These are phyloP conservation scores for Sporisorium sorghi DNA, from an alignment of 1,284 basidiomycete genomes.

Conservation along the genomic window DNA sequence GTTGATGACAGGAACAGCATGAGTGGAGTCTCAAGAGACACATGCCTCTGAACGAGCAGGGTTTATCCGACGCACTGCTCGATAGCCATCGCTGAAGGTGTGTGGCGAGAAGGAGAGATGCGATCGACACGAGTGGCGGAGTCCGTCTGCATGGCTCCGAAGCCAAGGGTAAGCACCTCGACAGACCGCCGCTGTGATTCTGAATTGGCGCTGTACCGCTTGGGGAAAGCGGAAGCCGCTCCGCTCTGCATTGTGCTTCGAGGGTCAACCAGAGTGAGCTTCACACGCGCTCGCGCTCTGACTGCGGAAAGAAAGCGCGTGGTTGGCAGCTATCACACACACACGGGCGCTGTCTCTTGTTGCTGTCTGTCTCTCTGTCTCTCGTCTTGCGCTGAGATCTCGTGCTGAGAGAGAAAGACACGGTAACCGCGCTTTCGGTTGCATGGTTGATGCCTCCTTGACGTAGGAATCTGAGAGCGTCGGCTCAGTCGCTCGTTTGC, in stretches of 20 bases:
- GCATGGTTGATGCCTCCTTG: slow-evolving; percentile 4
- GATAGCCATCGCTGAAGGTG: no score
- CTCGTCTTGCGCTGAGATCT: neutral
- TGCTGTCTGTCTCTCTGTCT: neutral
- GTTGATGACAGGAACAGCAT: neutral
- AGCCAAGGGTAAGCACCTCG: no score
- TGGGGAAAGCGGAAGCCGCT: neutral
- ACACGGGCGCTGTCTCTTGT: no score
- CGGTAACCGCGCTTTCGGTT: slow-evolving; percentile 4
- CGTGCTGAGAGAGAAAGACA: no score
- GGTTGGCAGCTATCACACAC: no score
- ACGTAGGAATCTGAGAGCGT: slow-evolving; percentile 2
- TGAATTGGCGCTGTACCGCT: no score
- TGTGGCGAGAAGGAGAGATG: no score
- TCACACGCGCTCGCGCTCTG: neutral
- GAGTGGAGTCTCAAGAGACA: neutral
- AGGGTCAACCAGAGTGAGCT: neutral
- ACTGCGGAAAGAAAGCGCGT: neutral
- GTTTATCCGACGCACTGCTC: no score
- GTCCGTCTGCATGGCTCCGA: no score
- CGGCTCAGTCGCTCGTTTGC: neutral
- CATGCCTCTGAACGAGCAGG: no score
- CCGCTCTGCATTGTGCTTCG: neutral
- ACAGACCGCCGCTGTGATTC: no score
- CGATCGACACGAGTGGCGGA: no score